Percentiles rank a stretch among this genome's conserved stretches.
Evolutionary conservation across 164 flowering plant genomes (phyloP).

Genomic region (Vitis labrusca): DNA sequence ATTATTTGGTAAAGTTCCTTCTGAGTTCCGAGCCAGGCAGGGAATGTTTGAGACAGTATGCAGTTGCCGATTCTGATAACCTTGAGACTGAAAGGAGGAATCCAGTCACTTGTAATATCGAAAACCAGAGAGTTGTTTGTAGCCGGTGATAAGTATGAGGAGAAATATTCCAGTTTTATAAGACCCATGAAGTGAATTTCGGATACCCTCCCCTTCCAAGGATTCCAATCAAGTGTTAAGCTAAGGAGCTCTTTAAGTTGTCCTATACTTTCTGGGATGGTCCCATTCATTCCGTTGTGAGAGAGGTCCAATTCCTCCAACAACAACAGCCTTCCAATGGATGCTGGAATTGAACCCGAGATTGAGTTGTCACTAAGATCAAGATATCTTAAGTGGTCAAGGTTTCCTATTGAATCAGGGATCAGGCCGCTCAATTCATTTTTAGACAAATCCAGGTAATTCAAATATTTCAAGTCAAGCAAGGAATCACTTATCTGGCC

Average conservation of each 20-base stretch:
- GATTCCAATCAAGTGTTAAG: conserved; percentile 2
- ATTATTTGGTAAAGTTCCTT: not conserved
- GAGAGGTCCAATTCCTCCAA: conserved; percentile 10
- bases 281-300: conserved; percentile 16
- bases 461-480: too few relatives aligned
- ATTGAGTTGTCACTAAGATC: not conserved
- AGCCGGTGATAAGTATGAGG: not conserved
- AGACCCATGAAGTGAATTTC: conserved; percentile 13
- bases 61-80: conserved; percentile 3
- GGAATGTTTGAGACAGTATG: conserved; percentile 17
- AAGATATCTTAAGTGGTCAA: conserved; percentile 6
- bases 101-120: conserved; percentile 17
- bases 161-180: not conserved
- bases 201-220: conserved; percentile 10
- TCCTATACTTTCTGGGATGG: conserved; percentile 20
- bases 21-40: conserved; percentile 32
- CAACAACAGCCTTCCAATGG: conserved; percentile 13
- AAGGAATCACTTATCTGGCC: too few relatives aligned
- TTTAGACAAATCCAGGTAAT: not conserved
- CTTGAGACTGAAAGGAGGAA: conserved; percentile 27
- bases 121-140: conserved; percentile 10
- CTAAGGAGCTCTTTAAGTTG: conserved; percentile 12
- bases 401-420: conserved; percentile 14
- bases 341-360: conserved; percentile 12
- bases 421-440: conserved; percentile 11